Base-by-base conservation (phyloP, 768 basidiomycete genomes). In the Tricholomella constricta region DNA sequence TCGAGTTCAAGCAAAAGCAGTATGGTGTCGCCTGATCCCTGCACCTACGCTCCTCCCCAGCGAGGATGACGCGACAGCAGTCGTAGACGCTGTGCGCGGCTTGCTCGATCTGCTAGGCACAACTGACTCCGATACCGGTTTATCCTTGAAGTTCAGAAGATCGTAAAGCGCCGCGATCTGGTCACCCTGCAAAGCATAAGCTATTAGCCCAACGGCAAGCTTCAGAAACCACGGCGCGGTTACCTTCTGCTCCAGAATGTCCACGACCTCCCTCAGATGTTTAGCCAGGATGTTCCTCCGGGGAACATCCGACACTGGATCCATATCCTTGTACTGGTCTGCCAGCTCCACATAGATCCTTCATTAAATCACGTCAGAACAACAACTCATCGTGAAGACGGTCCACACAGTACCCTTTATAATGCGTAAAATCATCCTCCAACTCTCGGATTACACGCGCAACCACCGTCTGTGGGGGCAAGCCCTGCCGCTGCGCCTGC, bases 361-460 rank as follows among this genome's bases (percentile, higher is more conserved):
- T 27, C 20, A 42, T 17, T 45, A 50, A 36, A 36, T n/a, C 20
- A 25, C 40, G 53, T 20, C 45, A 41, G 17, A 47, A 53, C 20
- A 36, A n/a, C 20, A 32, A 50, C 23, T 19, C 34, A 32, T 15
- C 17, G 34, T 45, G 10, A 7, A 32, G 36, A 32, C 41, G 42
- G 52, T 31, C 27, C 20, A 74, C 85, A 25, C n/a, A n/a, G n/a
- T 59, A 98, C 97, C 88, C 85, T 72, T 93, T 97, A 69, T 95
- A 96, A 71, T 94, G 92, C 31, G 83, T 83, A 64, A 98, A 98
- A 65, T 99, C 96, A 55, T 94, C 94, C 66, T 98, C 96, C 7
- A 99, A 76, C 69, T 96, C 93, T 54, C 88, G 68, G 26, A 98
- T 73, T 10, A 97, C 92, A 3, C 89, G 77, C 25, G 85, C 79